These are phyloP conservation scores for Arachnopeziza araneosa DNA, from an alignment of 2,329 filamentous ascomycete species.

Conservation along the genomic window DNA sequence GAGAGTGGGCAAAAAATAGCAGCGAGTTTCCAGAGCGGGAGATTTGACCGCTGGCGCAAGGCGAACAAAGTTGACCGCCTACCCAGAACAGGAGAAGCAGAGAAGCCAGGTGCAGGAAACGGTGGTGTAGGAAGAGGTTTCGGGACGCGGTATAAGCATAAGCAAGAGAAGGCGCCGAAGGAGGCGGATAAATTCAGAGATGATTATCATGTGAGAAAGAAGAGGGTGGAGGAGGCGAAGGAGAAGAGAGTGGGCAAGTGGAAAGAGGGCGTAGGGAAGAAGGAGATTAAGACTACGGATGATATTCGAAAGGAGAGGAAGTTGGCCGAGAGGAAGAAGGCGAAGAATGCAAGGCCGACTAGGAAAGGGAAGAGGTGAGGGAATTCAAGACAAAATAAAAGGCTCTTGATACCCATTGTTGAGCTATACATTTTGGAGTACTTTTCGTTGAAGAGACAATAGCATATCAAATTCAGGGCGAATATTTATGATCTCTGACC, in stretches of 20 bases:
- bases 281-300: conserved; percentile 74
- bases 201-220: conserved; percentile 87
- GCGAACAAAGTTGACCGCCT: conserved; percentile 74
- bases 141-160: conserved; percentile 72
- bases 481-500: too few relatives aligned
- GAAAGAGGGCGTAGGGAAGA: conserved; percentile 65
- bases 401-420: conserved; percentile 1
- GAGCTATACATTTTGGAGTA: not conserved
- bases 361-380: conserved; percentile 44
- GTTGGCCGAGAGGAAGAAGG: conserved; percentile 67
- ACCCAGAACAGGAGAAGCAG: conserved; percentile 77
- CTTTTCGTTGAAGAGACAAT: not conserved
- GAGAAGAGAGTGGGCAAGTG: conserved; percentile 76
- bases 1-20: conserved; percentile 96
- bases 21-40: conserved; percentile 84
- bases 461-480: too few relatives aligned
- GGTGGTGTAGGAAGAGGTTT: conserved; percentile 32
- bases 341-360: conserved; percentile 82
- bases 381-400: not conserved
- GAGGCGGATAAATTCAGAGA: conserved; percentile 87
- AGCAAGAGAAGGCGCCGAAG: conserved; percentile 82
- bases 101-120: conserved; percentile 41
- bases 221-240: conserved; percentile 79
- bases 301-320: conserved; percentile 82
- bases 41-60: conserved; percentile 89